phyloP scores from a whole-genome alignment of 352 stramenopile species.

The Globisporangium ultimum region DNA sequence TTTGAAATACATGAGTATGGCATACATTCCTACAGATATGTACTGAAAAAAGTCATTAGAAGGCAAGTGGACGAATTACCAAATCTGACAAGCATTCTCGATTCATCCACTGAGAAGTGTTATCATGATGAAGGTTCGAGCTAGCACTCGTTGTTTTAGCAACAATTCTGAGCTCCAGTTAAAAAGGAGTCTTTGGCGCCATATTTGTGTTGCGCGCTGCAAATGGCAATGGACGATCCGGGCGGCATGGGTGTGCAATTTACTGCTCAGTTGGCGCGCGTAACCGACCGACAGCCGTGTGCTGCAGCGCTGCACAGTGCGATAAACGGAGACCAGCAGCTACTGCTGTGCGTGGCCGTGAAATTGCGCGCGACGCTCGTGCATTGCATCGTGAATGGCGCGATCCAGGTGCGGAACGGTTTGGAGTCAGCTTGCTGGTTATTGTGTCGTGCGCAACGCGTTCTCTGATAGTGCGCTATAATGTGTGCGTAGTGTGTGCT shows the following conservation, averaged over 20 bases:
- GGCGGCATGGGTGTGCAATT: not conserved
- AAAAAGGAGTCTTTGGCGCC: not conserved
- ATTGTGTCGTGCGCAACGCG: no score
- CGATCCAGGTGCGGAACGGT: conserved; percentile 29
- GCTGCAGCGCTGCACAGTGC: conserved; percentile 17
- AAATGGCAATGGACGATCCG: not conserved
- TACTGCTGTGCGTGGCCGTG: conserved; percentile 18
- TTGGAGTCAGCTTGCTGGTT: no score
- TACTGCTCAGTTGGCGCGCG: conserved; percentile 32
- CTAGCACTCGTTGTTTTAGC: not conserved
- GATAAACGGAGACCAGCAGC: not conserved
- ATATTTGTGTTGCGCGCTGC: not conserved
- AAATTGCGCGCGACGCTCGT: conserved; percentile 44
- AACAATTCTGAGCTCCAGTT: conserved; percentile 2
- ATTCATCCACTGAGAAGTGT: no score
- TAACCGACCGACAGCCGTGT: conserved; percentile 32
- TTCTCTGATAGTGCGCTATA: not conserved
- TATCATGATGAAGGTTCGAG: no score
- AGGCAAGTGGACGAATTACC: not conserved
- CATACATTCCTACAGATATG: not conserved
- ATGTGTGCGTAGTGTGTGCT: conserved; percentile 36
- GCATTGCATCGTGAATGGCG: conserved; percentile 43
- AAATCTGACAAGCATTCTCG: no score
- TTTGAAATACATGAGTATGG: no score
- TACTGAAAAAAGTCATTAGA: not conserved